Evolutionary conservation across 2,329 filamentous ascomycete species (phyloP).

Genomic region (Dactylellina leptospora): DNA sequence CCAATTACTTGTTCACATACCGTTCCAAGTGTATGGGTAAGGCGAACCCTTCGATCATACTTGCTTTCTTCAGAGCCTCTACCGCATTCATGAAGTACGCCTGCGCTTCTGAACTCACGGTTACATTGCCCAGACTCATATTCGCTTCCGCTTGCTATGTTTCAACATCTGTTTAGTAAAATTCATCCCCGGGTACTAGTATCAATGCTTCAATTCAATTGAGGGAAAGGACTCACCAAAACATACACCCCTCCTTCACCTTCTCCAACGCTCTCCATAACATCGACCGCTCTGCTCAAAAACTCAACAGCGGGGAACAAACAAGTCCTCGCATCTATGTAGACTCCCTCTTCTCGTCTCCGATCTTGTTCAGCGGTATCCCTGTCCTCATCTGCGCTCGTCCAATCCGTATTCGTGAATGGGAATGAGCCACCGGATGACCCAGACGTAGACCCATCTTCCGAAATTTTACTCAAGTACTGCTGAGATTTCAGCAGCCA

Average conservation of each 20-base stretch:
- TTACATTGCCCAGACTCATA: constrained; percentile 50
- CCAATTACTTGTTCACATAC: constrained; percentile 3
- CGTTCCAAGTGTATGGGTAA: constrained; percentile 40
- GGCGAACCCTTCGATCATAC: constrained; percentile 38
- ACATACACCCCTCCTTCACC: constrained; percentile 33
- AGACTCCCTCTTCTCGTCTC: constrained; percentile 41
- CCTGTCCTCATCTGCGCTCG: constrained; percentile 45
- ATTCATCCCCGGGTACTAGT: background rate
- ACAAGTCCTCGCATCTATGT: constrained; percentile 49
- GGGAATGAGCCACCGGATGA: constrained; percentile 48
- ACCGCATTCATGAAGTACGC: constrained; percentile 40
- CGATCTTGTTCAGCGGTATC: constrained; percentile 46
- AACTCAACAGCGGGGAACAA: constrained; percentile 51
- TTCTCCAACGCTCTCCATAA: constrained; percentile 10
- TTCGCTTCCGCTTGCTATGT: constrained; percentile 49
- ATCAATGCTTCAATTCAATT: constrained; percentile 1
- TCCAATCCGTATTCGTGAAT: constrained; percentile 50
- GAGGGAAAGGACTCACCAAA: constrained; percentile 30
- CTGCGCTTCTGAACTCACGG: constrained; percentile 43
- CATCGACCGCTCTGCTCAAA: constrained; percentile 19
- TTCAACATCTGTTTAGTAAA: background rate
- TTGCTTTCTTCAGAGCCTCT: constrained; percentile 42
- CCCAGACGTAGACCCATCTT: constrained; percentile 39
- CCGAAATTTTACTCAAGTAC: constrained; percentile 47
- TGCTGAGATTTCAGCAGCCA: constrained; percentile 46